Evolutionary conservation across 306 rosid species (phyloP).

Genomic region (Cucumis cinereus): DNA sequence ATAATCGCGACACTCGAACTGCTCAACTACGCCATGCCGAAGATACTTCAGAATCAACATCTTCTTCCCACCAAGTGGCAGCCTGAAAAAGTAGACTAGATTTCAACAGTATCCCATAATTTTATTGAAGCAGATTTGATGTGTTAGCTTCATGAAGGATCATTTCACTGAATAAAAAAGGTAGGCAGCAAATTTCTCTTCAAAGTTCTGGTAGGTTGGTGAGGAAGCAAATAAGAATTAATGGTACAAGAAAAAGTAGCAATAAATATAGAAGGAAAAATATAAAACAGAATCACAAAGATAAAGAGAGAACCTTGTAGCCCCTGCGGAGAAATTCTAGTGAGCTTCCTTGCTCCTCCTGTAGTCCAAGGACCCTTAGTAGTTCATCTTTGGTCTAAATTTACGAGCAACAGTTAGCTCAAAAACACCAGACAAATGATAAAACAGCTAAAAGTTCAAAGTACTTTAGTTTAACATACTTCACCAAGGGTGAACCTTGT

Average conservation of each 20-base stretch:
- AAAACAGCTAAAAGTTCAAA: slow-evolving; percentile 7
- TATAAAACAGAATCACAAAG: neutral
- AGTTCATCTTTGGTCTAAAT: slow-evolving; percentile 75
- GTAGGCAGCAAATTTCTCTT: neutral
- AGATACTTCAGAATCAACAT: slow-evolving; percentile 56
- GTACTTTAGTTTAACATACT: slow-evolving; percentile 25
- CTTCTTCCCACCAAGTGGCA: slow-evolving; percentile 98
- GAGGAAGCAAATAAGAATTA: neutral
- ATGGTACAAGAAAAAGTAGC: neutral
- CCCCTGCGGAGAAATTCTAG: slow-evolving; percentile 89
- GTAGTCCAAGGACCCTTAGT: slow-evolving; percentile 85
- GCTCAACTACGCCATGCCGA: slow-evolving; percentile 83
- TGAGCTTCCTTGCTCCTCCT: slow-evolving; percentile 91
- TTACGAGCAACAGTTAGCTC: slow-evolving; percentile 22
- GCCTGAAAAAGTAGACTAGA: slow-evolving; percentile 28
- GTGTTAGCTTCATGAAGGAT: neutral
- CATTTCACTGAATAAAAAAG: neutral
- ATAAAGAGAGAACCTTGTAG: slow-evolving; percentile 54
- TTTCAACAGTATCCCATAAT: neutral
- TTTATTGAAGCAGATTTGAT: neutral
- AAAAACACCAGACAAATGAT: neutral
- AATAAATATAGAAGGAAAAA: neutral
- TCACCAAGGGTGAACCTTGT: slow-evolving; percentile 83
- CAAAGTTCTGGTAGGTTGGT: neutral
- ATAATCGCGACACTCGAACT: slow-evolving; percentile 66